Base-by-base conservation (phyloP, 805 yeast genomes). In the Cyberlindnera mrakii region DNA sequence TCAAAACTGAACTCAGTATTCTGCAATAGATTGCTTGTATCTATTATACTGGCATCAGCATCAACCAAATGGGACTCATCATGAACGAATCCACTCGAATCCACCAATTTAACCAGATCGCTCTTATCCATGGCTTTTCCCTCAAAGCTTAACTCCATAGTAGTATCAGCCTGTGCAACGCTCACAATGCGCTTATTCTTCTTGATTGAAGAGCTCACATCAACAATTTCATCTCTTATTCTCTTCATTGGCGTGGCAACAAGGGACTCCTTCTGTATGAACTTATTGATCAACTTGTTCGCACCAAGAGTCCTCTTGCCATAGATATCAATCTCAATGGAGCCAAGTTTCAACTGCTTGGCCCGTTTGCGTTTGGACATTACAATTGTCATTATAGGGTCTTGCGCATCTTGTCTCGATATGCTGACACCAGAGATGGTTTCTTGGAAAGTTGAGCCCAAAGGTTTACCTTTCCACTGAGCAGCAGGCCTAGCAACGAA, bases 101-200 rank as follows among this genome's bases (percentile, higher is more conserved):
- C 72, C 5, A 68, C 70, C 51, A 69, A 55, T 36, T 66, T 62
- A 33, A 67, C 66, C 13, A 67, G 50, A 51, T 69, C 74, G 44
- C 65, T 65, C 41, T 62, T 63, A 51, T 68, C 69, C 62, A 69
- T 57, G 2, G 73, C 74, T 45, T 69, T 69, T 9, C 74, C 74
- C 48, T 69, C 74, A 45, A 69, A 69, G 53, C 72, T 67, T 40
- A 69, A 45, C 19, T 69, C 74, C 57, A 67, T 64, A 2, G 63
- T 52, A 2, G 62, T 49, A 18, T 55, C 55, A 3, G 40, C 42
- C 27, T 48, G 45, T 5, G 46, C 13, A 16, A 41, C 47, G 15
- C 47, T 51, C 1, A 36, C 30, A 43, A 50, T 47, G 32, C 61
- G 49, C 42, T 47, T 55, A 39, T 58, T 58, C 38, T 58, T 58